Evolutionary conservation across 495 filamentous ascomycete species (phyloP), one percentile per base, ranked within the genome.

Genomic region (Amphirosellinia nigrospora): DNA sequence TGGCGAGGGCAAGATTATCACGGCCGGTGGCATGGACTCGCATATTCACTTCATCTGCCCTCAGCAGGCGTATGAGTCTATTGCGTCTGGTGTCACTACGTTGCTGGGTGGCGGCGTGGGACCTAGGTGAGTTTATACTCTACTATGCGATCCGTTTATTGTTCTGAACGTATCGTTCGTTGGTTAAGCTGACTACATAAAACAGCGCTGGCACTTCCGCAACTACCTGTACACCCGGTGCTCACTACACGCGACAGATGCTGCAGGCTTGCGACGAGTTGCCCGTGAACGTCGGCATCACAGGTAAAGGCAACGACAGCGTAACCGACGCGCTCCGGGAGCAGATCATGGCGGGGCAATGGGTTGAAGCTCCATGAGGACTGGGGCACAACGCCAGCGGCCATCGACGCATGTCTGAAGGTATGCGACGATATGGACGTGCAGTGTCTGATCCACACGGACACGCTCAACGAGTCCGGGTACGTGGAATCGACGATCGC

Each of bases 11-110:
- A 93, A 93, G 82, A 98, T 99, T 69, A 78, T 99, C 30, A 99
- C 96, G 1, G 93, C 94, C 13, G 96, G 96, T 75, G 96, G 92
- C 2, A 88, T 97, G 68, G 96, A 99, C 79, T 90, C 92, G 26
- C 96, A 99, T 78, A 93, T 99, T 70, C 96, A 99, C 78, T 93
- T 96, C 72, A 98, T 99, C 75, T 98, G 95, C 77, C 96, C 96
- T 15, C 96, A 99, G 77, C 96, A 99, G 81, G 93, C 89, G 1
- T 83, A 92, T 52, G 96, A 99, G 75, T 89, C 94, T 10, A 83
- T 98, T 41, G 87, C 94, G 15, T 93, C 94, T 26, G 96, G 96
- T 50, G 88, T 99, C 71, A 99, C 96, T 0, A 94, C 96, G 0
- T 89, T 98, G 84, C 83, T 99, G 3, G 96, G 95, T 55, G 96